Evolutionary conservation across 2,329 filamentous ascomycete genomes (phyloP), one percentile per base, ranked within the genome.

Genomic region (Byssoonygena ceratinophila): DNA sequence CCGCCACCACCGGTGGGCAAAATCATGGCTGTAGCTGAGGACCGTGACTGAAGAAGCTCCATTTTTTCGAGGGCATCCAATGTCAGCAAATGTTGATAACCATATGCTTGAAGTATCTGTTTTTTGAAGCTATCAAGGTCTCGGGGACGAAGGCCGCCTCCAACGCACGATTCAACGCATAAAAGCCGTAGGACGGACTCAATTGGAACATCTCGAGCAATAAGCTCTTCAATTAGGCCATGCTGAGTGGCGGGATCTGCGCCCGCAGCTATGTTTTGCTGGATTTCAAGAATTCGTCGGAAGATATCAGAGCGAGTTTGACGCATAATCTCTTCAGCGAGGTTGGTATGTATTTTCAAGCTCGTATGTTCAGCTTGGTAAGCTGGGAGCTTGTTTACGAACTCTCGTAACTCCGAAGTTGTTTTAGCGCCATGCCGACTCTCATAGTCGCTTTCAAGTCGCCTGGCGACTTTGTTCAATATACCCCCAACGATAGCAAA

Each of bases 241-340:
- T 95, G 87, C 64, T 97, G 89, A 22, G 85, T 86, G 11, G 82
- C 86, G 5, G 91, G 86, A 65, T 97, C 92, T 8, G 87, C 82
- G 29, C 91, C 91, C 0, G 90, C 90, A 22, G 89, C 90, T 41
- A 97, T 79, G 64, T 94, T 96, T 66, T 98, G 92, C 65, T 98
- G 92, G 3, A 97, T 86, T 71, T 97, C 92, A 1, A 98, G 76
- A 36, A 89, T 75, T 55, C 87, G 85, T 58, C 84, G 87, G 73
- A 98, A 98, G 53, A 86, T 80, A 62, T 97, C 91, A 16, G 87
- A 85, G 47, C 87, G 81, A 0, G 92, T 98, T 61, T 89, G 81
- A 64, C 94, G 92, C 76, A 94, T 90, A 51, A 98, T 92, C 59
- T 96, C 91, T 70, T 97, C 92, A 0, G 90, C 89, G 41, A 98